These are phyloP conservation scores for Eimeria praecox DNA, from an alignment of 169 alveolate genomes.

Conservation along the genomic window DNA sequence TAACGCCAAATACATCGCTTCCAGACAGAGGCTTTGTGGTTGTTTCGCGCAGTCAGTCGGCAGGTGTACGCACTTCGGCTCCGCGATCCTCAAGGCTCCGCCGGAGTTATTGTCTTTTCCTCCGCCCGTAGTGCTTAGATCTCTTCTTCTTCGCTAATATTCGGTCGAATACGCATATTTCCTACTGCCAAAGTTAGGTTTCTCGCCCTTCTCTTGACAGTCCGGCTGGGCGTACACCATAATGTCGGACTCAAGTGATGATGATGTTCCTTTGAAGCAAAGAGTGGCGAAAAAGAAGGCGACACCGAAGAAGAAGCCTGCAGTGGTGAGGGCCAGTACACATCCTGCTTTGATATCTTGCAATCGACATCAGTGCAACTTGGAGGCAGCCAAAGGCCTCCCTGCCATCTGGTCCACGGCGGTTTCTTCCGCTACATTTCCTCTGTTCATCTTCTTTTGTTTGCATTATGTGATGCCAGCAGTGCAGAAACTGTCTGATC, in stretches of 20 bases:
- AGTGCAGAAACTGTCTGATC: neutral
- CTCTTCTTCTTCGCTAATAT: neutral
- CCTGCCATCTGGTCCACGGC: neutral
- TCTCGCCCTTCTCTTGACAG: neutral
- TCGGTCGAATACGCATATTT: neutral
- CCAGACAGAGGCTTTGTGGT: neutral
- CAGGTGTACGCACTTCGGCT: neutral
- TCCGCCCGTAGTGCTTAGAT: neutral
- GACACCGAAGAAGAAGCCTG: slow-evolving; percentile 28
- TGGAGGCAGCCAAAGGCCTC: neutral
- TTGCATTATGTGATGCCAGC: neutral
- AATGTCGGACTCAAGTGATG: slow-evolving; percentile 65
- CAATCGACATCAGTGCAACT: neutral
- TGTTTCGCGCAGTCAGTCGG: neutral
- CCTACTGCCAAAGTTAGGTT: neutral
- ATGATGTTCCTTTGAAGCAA: slow-evolving; percentile 61
- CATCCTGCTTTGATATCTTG: neutral
- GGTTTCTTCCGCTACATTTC: neutral
- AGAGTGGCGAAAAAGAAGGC: slow-evolving; percentile 62
- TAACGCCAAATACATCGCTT: neutral
- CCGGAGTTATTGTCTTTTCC: neutral
- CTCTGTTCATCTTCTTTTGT: neutral
- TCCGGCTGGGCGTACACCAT: neutral
- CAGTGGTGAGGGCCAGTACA: slow-evolving; percentile 4
- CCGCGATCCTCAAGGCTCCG: neutral